These are phyloP conservation scores for Fusarium agapanthi DNA, from an alignment of 2,329 filamentous ascomycete species.

Conservation along the genomic window DNA sequence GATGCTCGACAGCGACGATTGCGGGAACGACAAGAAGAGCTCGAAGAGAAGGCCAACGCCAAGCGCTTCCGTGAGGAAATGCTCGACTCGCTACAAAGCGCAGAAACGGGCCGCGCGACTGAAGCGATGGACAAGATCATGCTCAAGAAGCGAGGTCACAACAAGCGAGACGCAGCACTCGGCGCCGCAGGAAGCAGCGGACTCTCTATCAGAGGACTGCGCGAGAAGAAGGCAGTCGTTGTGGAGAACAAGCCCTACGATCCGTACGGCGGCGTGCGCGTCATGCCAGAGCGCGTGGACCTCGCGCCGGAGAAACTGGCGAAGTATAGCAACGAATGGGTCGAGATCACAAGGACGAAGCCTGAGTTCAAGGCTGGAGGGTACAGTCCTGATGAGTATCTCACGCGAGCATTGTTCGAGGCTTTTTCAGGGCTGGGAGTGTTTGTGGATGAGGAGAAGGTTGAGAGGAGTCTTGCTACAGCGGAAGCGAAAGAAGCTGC, in stretches of 20 bases:
- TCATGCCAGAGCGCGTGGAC: constrained; percentile 74
- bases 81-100: constrained; percentile 73
- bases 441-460: constrained; percentile 82
- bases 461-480: constrained; percentile 48
- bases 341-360: constrained; percentile 73
- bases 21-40: constrained; percentile 72
- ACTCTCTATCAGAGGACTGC: constrained; percentile 82
- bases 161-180: constrained; percentile 47
- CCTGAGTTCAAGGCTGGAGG: constrained; percentile 77
- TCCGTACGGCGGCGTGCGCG: constrained; percentile 80
- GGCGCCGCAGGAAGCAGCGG: constrained; percentile 47
- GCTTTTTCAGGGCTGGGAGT: constrained; percentile 90
- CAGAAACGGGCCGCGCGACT: constrained; percentile 67
- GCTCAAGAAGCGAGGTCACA: constrained; percentile 77
- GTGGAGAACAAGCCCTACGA: constrained; percentile 80
- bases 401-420: constrained; percentile 81
- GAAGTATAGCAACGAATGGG: constrained; percentile 78
- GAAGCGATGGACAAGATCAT: constrained; percentile 68
- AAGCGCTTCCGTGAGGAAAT: constrained; percentile 73
- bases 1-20: constrained; percentile 67
- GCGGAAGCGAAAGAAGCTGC: constrained; percentile 50
- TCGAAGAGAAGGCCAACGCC: constrained; percentile 72
- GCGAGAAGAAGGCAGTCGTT: constrained; percentile 61
- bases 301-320: constrained; percentile 60
- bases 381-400: constrained; percentile 84